Evolutionary conservation across 306 rosid species (phyloP).

Genomic region (Prunus armeniaca): DNA sequence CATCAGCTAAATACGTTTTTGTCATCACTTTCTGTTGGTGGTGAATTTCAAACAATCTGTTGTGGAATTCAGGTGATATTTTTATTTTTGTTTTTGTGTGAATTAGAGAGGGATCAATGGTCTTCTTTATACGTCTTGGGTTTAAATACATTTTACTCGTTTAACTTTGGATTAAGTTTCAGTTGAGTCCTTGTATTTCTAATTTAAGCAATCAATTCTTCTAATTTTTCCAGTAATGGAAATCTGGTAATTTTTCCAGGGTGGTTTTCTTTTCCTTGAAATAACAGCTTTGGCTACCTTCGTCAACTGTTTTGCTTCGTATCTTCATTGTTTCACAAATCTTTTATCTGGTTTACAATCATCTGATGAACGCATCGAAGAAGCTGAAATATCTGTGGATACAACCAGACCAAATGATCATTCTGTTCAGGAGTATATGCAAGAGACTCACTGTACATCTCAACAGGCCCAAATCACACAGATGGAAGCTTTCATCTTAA

Average conservation of each 20-base stretch:
- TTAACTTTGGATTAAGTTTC: background rate
- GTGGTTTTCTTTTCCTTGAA: conserved; percentile 71
- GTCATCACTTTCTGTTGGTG: conserved; percentile 57
- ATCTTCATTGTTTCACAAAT: conserved; percentile 41
- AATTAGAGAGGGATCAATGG: conserved; percentile 13
- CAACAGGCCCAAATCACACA: conserved; percentile 40
- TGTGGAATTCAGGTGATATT: conserved; percentile 72
- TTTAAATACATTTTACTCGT: background rate
- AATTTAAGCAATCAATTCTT: background rate
- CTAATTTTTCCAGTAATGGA: background rate
- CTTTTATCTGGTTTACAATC: conserved; percentile 36
- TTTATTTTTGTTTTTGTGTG: background rate
- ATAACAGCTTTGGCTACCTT: conserved; percentile 55
- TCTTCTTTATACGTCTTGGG: background rate
- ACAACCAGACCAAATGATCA: conserved; percentile 16
- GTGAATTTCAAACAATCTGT: conserved; percentile 52
- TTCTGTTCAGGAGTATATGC: conserved; percentile 32
- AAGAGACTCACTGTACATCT: conserved; percentile 33
- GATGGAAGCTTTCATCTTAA: conserved; percentile 43
- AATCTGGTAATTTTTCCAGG: conserved; percentile 42
- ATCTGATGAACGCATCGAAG: conserved; percentile 28
- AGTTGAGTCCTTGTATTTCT: background rate
- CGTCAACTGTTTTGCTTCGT: conserved; percentile 39
- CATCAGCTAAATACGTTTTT: conserved; percentile 50
- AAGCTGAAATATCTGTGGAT: conserved; percentile 35